Percentiles rank a stretch among this genome's conserved stretches.
These are phyloP conservation scores for Paraphaeosphaeria sporulosa DNA, from an alignment of 2,329 filamentous ascomycete genomes.

Conservation along the genomic window DNA sequence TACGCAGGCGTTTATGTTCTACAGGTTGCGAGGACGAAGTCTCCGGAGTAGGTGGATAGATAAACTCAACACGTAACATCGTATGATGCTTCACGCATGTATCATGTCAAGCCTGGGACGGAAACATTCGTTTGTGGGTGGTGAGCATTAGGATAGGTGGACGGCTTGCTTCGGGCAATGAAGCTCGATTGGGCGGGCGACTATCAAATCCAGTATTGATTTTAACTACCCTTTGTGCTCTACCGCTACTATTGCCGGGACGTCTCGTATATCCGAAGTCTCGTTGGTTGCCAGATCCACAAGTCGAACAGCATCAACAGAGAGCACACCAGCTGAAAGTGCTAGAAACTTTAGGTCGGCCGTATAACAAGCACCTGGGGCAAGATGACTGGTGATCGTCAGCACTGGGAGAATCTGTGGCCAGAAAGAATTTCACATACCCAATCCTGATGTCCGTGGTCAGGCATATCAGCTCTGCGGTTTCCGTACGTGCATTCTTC, in stretches of 20 bases:
- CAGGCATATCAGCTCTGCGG: conserved; percentile 74
- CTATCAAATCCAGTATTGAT: not conserved
- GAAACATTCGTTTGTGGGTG: not conserved
- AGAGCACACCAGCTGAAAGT: conserved; percentile 69
- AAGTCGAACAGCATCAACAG: conserved; percentile 75
- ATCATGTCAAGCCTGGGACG: not conserved
- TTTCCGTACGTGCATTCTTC: conserved; percentile 68
- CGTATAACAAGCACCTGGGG: conserved; percentile 76
- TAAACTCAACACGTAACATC: no score
- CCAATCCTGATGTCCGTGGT: conserved; percentile 78
- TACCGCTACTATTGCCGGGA: conserved; percentile 69
- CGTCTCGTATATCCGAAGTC: conserved; percentile 77
- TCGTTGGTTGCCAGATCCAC: conserved; percentile 78
- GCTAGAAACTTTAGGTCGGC: conserved; percentile 77
- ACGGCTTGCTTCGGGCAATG: not conserved
- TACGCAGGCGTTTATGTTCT: no score
- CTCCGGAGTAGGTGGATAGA: no score
- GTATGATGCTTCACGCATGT: not conserved
- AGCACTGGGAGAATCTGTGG: conserved; percentile 12
- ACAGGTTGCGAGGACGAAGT: no score
- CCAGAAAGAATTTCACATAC: conserved; percentile 47
- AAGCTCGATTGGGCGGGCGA: not conserved
- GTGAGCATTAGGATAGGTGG: no score
- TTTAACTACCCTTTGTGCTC: conserved; percentile 18
- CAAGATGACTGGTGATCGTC: conserved; percentile 63